Evolutionary conservation across 257 asterid species (phyloP), one percentile per base, ranked within the genome.

Genomic region (Osmanthus fragrans): DNA sequence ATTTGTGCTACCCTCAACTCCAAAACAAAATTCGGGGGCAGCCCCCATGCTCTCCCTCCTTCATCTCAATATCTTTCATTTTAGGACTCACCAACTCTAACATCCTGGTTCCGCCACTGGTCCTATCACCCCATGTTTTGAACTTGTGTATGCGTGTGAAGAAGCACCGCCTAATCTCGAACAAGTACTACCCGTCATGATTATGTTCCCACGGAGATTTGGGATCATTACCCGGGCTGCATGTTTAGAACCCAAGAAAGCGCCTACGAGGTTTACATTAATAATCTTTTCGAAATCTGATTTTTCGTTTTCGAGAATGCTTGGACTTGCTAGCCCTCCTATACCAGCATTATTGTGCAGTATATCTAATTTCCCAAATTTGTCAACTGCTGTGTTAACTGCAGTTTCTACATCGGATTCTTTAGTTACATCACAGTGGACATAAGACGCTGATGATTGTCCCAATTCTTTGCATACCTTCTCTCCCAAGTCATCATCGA

Each of bases 141-240:
- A 87, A 3, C 78, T 39, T 12, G 81, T 71, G 36, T 87, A 87
- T 0, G 84, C 75, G 23, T 83, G 83, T 16, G 84, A n/a, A 1
- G 70, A 29, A 37, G 27, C 77, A 4, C 87, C 85, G 2, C 84
- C 89, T 4, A 75, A 15, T 0, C 66, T 10, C 1, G 81, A 68
- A 8, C 76, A 32, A 1, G 45, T 70, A 23, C 93, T 89, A 0
- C 80, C 82, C 0, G 83, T 81, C 19, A 72, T 18, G 10, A 87
- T 72, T 15, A 89, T 85, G 80, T 72, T 63, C 4, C 91, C 93
- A 2, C 76, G 7, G 1, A 73, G 54, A 2, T 60, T 64, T 0
- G 80, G 89, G 67, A 82, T 73, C 92, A 88, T 88, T 19, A 65
- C 87, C 0, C 86, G 74, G 0, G 92, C 90, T 0, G 92, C 92